Evolutionary conservation across 352 stramenopile species (phyloP), one percentile per base, ranked within the genome.

Genomic region (Phytophthora litchii): DNA sequence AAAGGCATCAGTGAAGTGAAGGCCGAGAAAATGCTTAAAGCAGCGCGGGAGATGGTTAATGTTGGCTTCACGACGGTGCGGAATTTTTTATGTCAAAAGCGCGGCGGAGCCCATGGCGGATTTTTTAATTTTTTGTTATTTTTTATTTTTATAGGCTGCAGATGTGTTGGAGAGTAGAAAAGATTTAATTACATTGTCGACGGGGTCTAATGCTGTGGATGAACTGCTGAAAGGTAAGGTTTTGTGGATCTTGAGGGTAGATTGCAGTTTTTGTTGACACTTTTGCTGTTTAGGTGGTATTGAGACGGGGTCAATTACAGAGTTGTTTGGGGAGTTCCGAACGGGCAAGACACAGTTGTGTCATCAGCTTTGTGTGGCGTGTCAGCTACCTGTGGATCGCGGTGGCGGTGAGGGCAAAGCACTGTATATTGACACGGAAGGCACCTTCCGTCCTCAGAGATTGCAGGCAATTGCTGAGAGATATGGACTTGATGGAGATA

Each of bases 1-100:
- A 99, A 99, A 54, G 98, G 98, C 16, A 99, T 99, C 58, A 99
- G 95, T 34, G 98, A 99, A 78, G 95, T 98, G 37, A 99, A 99
- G 63, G 97, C 98, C 1, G 72, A 97, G 10, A 99, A 99, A 67
- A 95, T 99, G 55, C 97, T 99, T 60, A 98, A 99, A 50, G 93
- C 97, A 13, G 93, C 95, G 12, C 93, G 98, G 36, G 92, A 98
- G 43, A 93, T 99, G 72, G 95, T 99, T 29, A 97, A 98, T 10
- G 95, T 99, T 62, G 97, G 98, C 62, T 99, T 99, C 69, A 98
- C 96, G n/a, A 99, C 98, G 50, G 97, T 98, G 37, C n/a, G 77
- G 32, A 13, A 16, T 31, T 60, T 43, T 36, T 4, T 8, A 16
- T 19, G 14, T 7, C 11, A n/a, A 5, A 6, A n/a, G 31, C 4